Percentiles rank a stretch among this genome's conserved stretches.
Conservation (phyloP, 2,329 filamentous ascomycete species). For the Pseudopyrenochaeta lycopersici region DNA sequence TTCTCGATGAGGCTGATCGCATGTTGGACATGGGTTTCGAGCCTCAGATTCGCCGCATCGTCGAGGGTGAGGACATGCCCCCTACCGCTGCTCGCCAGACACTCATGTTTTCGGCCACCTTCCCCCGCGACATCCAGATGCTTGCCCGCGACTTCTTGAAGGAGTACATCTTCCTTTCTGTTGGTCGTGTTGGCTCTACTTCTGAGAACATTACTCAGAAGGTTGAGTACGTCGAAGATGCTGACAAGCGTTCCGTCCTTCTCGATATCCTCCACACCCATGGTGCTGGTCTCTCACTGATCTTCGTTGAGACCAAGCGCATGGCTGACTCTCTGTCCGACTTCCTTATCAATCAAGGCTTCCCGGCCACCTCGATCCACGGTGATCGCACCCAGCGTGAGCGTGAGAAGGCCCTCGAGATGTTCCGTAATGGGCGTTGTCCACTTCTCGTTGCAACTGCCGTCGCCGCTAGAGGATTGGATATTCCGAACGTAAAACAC, state of each 20-base stretch:
- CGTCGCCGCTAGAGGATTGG: slow-evolving; percentile 85
- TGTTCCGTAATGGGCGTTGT: slow-evolving; percentile 95
- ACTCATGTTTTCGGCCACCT: slow-evolving; percentile 99
- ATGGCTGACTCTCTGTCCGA: slow-evolving; percentile 98
- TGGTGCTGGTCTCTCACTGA: slow-evolving; percentile 86
- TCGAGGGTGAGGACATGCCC: slow-evolving; percentile 98
- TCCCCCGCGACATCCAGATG: slow-evolving; percentile 99
- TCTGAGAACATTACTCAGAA: slow-evolving; percentile 99
- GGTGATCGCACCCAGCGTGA: slow-evolving; percentile 98
- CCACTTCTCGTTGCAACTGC: slow-evolving; percentile 97
- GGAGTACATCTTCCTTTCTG: slow-evolving; percentile 98
- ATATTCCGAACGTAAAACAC: slow-evolving; percentile 96
- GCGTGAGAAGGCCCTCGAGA: slow-evolving; percentile 96
- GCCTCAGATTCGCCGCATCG: slow-evolving; percentile 97
- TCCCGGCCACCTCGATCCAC: slow-evolving; percentile 98
- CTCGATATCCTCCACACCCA: slow-evolving; percentile 98
- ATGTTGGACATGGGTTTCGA: slow-evolving; percentile 99
- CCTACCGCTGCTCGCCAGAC: slow-evolving; percentile 84
- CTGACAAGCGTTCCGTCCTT: slow-evolving; percentile 96
- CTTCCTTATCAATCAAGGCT: slow-evolving; percentile 98
- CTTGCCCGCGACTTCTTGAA: slow-evolving; percentile 98
- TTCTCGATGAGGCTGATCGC: slow-evolving; percentile 98
- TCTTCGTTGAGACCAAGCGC: slow-evolving; percentile 99
- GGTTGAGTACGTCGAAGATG: slow-evolving; percentile 96
- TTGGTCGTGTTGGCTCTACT: slow-evolving; percentile 97